Evolutionary conservation across 2,329 filamentous ascomycete species (phyloP).

Genomic region (Nannizziopsis barbatae): DNA sequence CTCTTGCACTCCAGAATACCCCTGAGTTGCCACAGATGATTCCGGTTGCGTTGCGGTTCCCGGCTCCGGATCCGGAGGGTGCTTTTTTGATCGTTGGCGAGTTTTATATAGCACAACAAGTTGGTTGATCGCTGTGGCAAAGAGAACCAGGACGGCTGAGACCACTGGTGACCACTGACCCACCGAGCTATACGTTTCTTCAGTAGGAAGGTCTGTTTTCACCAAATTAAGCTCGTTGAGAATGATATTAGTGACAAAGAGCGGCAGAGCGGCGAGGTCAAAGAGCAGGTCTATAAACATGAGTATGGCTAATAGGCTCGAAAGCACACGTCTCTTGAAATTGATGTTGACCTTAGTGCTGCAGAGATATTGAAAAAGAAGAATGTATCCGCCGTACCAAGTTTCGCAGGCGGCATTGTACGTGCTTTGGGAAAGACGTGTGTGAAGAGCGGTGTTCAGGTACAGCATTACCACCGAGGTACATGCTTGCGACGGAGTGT

Average conservation of each 20-base stretch:
- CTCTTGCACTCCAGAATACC: constrained; percentile 3
- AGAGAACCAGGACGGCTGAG: constrained; percentile 18
- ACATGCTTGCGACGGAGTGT: constrained; percentile 18
- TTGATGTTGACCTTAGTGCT: constrained; percentile 8
- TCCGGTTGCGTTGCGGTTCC: neutral
- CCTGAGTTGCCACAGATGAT: neutral
- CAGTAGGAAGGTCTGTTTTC: constrained; percentile 16
- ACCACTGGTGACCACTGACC: constrained; percentile 22
- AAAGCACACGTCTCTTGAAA: constrained; percentile 9
- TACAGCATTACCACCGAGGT: constrained; percentile 16
- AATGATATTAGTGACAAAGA: constrained; percentile 21
- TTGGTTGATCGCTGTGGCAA: constrained; percentile 20
- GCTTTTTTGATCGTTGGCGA: constrained; percentile 12
- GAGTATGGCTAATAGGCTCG: constrained; percentile 16
- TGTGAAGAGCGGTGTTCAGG: constrained; percentile 15
- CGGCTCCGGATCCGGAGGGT: neutral
- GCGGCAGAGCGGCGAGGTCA: constrained; percentile 18
- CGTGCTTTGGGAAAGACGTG: constrained; percentile 16
- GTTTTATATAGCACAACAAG: constrained; percentile 12
- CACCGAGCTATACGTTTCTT: constrained; percentile 19
- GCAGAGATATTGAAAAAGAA: constrained; percentile 17
- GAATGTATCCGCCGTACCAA: constrained; percentile 22
- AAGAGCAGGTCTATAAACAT: constrained; percentile 19
- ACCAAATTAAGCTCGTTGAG: constrained; percentile 21
- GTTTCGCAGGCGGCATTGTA: constrained; percentile 19